phyloP scores from a whole-genome alignment of 305 asterid species.

The Fraxinus baroniana region DNA sequence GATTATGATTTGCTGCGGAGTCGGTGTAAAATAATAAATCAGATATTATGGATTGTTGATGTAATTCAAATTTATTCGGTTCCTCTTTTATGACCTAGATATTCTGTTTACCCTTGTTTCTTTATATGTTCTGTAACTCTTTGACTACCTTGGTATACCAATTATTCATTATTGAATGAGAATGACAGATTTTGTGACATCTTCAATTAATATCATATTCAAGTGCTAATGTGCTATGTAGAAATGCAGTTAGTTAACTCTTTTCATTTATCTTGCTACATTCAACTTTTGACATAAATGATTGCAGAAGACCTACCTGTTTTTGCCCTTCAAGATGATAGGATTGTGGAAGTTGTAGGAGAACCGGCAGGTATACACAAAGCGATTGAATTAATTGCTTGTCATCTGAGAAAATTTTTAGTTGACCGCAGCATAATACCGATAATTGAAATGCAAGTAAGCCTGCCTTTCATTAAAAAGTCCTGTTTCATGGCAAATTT shows the following conservation, averaged over 20 bases:
- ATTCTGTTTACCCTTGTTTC: neutral
- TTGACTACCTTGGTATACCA: neutral
- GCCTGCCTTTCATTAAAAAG: slow-evolving; percentile 28
- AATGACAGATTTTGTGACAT: neutral
- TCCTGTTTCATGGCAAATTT: slow-evolving; percentile 1
- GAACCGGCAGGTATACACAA: slow-evolving; percentile 79
- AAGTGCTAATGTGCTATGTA: neutral
- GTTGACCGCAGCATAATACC: slow-evolving; percentile 90
- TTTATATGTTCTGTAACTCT: neutral
- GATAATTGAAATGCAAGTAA: slow-evolving; percentile 82
- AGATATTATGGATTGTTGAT: neutral
- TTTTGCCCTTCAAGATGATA: slow-evolving; percentile 89
- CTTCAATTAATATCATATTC: neutral
- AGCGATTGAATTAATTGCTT: slow-evolving; percentile 79
- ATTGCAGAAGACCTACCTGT: slow-evolving; percentile 84
- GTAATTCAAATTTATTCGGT: neutral
- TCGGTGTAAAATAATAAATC: neutral
- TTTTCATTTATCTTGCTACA: neutral
- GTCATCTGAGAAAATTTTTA: slow-evolving; percentile 84
- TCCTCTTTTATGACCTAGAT: neutral
- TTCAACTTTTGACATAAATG: neutral
- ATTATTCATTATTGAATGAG: neutral
- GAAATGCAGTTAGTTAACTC: neutral
- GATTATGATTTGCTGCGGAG: neutral
- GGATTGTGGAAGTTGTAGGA: slow-evolving; percentile 89